A percentile compares a stretch with the other conserved stretches of the same genome.
Evolutionary conservation across 208 protist species (phyloP).

Genomic region (Histomonas meleagridis): DNA sequence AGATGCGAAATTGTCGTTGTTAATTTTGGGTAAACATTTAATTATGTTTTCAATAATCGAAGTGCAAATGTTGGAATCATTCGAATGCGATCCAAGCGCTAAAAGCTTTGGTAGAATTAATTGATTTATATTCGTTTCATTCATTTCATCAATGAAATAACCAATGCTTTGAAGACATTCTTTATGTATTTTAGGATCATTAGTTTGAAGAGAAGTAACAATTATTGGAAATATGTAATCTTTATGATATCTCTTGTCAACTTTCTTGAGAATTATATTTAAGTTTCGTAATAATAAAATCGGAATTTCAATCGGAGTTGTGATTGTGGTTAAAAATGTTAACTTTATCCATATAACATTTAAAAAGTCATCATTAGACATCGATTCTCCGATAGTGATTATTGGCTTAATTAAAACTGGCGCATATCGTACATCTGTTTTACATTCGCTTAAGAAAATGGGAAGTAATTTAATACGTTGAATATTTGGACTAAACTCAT

Average conservation of each 20-base stretch:
- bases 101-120: background rate
- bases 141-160: conserved; percentile 5
- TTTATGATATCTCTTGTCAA: background rate
- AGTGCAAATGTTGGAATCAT: background rate
- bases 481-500: background rate
- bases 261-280: background rate
- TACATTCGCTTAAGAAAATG: background rate
- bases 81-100: background rate
- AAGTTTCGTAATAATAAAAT: background rate
- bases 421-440: background rate
- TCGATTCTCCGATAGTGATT: background rate
- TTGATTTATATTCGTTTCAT: background rate
- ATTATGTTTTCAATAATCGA: background rate
- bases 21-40: background rate
- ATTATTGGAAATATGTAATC: background rate
- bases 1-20: background rate
- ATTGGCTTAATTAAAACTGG: background rate
- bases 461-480: background rate
- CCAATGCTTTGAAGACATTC: background rate
- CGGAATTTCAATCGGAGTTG: background rate
- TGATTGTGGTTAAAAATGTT: background rate
- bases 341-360: background rate
- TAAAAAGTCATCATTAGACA: background rate
- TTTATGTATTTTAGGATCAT: background rate
- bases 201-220: background rate